These are phyloP conservation scores for Naegleria fowleri DNA, from an alignment of 208 protist genomes.

Conservation along the genomic window DNA sequence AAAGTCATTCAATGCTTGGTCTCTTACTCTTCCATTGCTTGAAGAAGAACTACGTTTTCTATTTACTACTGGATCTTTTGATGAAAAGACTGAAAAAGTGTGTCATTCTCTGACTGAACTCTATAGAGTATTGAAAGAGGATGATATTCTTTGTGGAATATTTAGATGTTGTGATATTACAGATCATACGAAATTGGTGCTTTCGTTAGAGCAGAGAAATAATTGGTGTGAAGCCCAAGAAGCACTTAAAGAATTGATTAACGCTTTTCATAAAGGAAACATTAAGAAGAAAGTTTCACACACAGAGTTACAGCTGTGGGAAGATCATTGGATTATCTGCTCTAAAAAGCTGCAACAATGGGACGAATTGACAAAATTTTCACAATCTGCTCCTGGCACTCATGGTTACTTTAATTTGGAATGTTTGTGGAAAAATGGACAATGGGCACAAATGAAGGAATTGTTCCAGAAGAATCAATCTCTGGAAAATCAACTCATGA, in stretches of 20 bases:
- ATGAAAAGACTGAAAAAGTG: slow-evolving; percentile 5
- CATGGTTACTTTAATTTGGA: not conserved
- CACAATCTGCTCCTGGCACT: not conserved
- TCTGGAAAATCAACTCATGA: not conserved
- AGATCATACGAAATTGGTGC: not conserved
- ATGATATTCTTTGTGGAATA: slow-evolving; percentile 25
- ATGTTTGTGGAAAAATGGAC: slow-evolving; percentile 21
- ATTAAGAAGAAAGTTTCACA: not conserved
- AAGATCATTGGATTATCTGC: slow-evolving; percentile 12
- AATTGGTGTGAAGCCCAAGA: slow-evolving; percentile 14
- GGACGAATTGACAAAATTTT: slow-evolving; percentile 29
- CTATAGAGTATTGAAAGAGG: slow-evolving; percentile 29
- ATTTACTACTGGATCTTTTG: not conserved
- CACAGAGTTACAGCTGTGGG: slow-evolving; percentile 4
- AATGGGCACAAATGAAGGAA: slow-evolving; percentile 33
- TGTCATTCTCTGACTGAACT: not conserved
- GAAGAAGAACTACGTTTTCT: not conserved
- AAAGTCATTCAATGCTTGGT: slow-evolving; percentile 36
- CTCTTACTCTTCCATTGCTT: slow-evolving; percentile 28
- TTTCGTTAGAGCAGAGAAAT: slow-evolving; percentile 22
- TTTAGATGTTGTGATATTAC: not conserved
- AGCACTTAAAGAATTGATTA: not conserved
- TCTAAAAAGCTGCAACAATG: slow-evolving; percentile 34
- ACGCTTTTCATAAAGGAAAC: not conserved
- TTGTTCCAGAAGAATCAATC: slow-evolving; percentile 2